Evolutionary conservation across 257 asterid genomes (phyloP).

Genomic region (Penstemon newberryi): DNA sequence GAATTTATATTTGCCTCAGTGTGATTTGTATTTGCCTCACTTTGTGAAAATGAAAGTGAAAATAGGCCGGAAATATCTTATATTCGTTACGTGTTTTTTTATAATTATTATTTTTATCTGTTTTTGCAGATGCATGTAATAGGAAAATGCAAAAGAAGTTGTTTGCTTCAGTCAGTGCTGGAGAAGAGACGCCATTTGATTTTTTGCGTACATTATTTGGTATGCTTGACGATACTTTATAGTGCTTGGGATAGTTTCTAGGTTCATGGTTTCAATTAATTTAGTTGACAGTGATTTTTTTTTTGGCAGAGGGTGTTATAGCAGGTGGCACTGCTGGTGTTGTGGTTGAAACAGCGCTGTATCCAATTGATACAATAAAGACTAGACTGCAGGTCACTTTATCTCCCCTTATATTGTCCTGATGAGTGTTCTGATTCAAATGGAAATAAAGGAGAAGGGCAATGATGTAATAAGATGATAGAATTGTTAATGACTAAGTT

Average conservation of each 20-base stretch:
- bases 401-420: not conserved
- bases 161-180: constrained; percentile 63
- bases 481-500: not conserved
- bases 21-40: not conserved
- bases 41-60: too few species aligned
- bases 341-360: constrained; percentile 88
- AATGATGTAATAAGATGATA: constrained; percentile 1
- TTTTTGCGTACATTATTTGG: constrained; percentile 74
- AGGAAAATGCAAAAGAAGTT: constrained; percentile 54
- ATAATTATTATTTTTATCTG: not conserved
- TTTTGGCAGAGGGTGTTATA: constrained; percentile 79
- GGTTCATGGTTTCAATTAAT: constrained; percentile 18
- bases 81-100: too few species aligned
- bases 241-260: not conserved
- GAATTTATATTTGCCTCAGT: not conserved
- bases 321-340: constrained; percentile 98
- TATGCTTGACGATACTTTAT: constrained; percentile 21
- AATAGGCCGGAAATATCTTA: too few species aligned
- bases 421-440: constrained; percentile 3
- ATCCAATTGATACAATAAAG: constrained; percentile 95
- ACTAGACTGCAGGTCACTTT: constrained; percentile 85
- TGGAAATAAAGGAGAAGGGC: constrained; percentile 9
- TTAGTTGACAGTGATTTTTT: not conserved
- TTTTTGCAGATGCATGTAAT: constrained; percentile 62
- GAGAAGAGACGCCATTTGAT: constrained; percentile 76